phyloP scores from a whole-genome alignment of 176 grass and related monocot genomes.

The Puccinellia tenuiflora region DNA sequence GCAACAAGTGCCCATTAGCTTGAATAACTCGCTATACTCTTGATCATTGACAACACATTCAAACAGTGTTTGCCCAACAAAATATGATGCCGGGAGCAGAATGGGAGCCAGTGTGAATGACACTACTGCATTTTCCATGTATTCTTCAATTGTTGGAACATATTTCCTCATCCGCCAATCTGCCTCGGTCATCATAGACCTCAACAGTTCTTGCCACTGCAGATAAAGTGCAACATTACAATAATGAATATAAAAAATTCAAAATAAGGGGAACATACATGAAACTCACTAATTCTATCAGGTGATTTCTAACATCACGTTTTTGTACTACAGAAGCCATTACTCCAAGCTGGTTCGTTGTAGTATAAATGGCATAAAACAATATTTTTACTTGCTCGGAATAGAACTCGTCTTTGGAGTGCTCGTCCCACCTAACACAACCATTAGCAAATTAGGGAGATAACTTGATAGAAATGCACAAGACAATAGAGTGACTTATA shows the following conservation, averaged over 20 bases:
- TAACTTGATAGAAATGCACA: neutral
- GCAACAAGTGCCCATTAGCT: neutral
- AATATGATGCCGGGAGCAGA: neutral
- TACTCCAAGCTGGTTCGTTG: neutral
- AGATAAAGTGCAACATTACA: neutral
- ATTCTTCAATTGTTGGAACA: neutral
- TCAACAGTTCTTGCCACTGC: neutral
- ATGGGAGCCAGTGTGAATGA: neutral
- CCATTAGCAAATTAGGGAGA: neutral
- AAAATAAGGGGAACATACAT: rapidly evolving
- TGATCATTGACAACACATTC: neutral
- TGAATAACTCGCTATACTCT: neutral
- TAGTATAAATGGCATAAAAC: neutral
- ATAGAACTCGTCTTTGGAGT: neutral
- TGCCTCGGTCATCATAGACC: neutral
- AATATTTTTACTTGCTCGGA: neutral
- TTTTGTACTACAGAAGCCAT: neutral
- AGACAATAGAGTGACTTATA: neutral
- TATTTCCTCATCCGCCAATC: neutral
- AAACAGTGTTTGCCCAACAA: neutral
- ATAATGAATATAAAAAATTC: neutral
- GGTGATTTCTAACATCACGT: neutral
- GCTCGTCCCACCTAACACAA: neutral
- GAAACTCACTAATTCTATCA: neutral
- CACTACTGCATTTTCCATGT: neutral